Base-by-base conservation (phyloP, 139 green algal genomes). In the Volvox africanus region DNA sequence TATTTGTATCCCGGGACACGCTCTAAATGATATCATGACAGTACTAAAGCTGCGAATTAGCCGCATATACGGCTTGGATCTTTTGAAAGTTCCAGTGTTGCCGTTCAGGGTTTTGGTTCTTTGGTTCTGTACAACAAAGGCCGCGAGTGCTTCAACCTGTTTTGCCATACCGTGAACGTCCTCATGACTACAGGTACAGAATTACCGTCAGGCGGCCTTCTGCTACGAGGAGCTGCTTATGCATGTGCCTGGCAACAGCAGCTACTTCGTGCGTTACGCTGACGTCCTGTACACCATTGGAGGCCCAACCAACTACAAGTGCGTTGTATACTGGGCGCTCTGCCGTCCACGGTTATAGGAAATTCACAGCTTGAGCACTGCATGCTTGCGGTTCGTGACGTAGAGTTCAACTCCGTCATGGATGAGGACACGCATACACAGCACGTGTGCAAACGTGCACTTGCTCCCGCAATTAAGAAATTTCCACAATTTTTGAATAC, bases 151-250 rank as follows among this genome's bases (percentile, higher is more conserved):
- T 55, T 9, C 44, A 55, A 55, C 44, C 44, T 55, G 44, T 55
- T 55, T 55, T 55, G 44, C 44, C 44, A 55, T 55, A 55, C 44
- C 9, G 65, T 73, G 65, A 16, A 73, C 11, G 65, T 73, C 65
- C 16, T 6, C 24, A 28, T 28, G 65, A 28, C 6, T 78, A 84
- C 92, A 97, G 95, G 78, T 87, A 32, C 90, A 93, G 30, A 94
- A 97, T 92, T 98, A 96, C 93, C 92, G 93, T n/a, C 96, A 99
- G 89, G 97, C 97, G 0, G 94, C 95, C 0, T 97, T 97, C 88
- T 99, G 97, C 94, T 94, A 96, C 37, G 97, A 99, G 90, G 97
- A 99, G 95, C 91, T 98, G 28, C 84, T 99, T n/a, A 92, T 98
- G 92, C 94, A 96, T 61, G 75, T 89, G 13, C 95, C 97, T 0